Base-by-base conservation (phyloP, 495 filamentous ascomycete species). In the Aspergillus taichungensis region DNA sequence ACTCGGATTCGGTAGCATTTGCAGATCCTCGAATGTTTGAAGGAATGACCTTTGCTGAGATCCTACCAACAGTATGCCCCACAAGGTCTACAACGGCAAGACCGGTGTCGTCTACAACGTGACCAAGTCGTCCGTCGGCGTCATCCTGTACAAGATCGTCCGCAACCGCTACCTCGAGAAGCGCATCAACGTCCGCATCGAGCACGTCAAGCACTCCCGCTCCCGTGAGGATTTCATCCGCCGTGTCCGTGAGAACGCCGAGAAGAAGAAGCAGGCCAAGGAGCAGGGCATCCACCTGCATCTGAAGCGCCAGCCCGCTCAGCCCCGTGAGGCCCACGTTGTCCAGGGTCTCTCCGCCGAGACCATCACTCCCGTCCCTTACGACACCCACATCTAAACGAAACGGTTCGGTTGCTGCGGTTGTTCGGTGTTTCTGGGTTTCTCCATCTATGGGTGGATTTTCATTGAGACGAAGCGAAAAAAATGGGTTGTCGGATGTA, bases 61-160 rank as follows among this genome's bases (percentile, higher is more conserved):
- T 27, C 32, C 45, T 47, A 51, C 51, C 43, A 55, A 74, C 64
- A 91, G 87, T 77, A 91, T 95, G 88, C 90, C 91, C 59, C 87
- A 91, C 84, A 96, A 96, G 79, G 85, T 94, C 74, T 95, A 94
- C 83, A 89, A 95, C 77, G 89, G 89, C 61, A 95, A 95, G 84
- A 96, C 89, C 52, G 90, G 89, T 64, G 86, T 96, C 58, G 76
- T 96, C 76, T 95, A 95, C 82, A 96, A 95, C 76, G 88, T 95
- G 55, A 95, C 91, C 67, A 94, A 95, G 79, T 85, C 78, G 64
- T 84, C 77, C 55, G 87, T 97, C 63, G 92, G 92, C 66, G 87
- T 98, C 69, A 94, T 96, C 75, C 84, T 98, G 69, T 90, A 96
- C 85, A 95, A 94, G 82, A 83, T 87, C 64, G 92, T 98, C 67